Percentiles rank a stretch among this genome's conserved stretches.
These are phyloP conservation scores for Nicotiana otophora DNA, from an alignment of 257 asterid genomes.

Conservation along the genomic window DNA sequence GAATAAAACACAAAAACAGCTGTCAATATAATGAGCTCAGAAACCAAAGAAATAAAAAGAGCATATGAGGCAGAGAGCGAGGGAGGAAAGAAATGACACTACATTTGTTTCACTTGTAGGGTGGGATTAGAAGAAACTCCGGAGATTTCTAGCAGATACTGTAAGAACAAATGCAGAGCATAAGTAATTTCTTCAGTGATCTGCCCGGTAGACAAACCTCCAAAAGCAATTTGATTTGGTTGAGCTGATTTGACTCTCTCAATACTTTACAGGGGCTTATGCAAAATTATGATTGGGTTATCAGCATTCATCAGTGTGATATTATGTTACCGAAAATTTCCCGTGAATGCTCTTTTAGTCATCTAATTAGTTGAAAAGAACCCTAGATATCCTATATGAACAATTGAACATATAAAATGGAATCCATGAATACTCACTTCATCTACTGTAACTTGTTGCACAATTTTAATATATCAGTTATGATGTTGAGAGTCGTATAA, in stretches of 20 bases:
- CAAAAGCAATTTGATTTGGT: neutral
- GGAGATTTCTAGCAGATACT: neutral
- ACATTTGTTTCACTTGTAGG: neutral
- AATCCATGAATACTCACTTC: neutral
- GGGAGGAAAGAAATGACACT: neutral
- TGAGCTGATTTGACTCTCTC: neutral
- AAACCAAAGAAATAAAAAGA: conserved; percentile 1
- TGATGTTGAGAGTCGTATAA: neutral
- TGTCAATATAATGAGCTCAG: neutral
- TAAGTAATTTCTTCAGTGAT: neutral
- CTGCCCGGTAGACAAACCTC: neutral
- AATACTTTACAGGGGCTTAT: neutral
- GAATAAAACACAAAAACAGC: conserved; percentile 24
- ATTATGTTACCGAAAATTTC: neutral
- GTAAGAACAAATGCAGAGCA: neutral
- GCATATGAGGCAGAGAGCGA: neutral
- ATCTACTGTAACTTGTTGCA: neutral
- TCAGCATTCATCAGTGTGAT: neutral
- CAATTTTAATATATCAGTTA: neutral
- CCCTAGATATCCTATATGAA: neutral
- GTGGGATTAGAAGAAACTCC: neutral
- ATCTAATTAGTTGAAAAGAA: neutral
- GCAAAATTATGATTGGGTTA: neutral
- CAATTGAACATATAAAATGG: neutral
- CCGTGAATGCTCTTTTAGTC: neutral